Conservation (phyloP, 2,329 filamentous ascomycete species). For the Bipolaris cookei region DNA sequence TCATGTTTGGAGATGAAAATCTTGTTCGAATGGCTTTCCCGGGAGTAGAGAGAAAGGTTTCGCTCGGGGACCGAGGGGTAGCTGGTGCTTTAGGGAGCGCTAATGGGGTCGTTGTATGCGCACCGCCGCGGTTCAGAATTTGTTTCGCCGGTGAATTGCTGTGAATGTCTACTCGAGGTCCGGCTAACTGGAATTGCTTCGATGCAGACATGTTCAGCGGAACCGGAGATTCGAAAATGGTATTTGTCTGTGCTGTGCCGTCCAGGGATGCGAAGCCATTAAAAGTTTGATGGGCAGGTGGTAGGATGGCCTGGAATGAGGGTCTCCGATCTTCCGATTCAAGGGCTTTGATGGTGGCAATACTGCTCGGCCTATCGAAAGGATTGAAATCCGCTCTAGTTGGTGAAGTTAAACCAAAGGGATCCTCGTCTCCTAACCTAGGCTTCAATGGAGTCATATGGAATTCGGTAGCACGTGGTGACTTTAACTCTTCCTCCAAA, state of each 20-base stretch:
- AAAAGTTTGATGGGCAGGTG: constrained; percentile 41
- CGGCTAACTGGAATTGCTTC: constrained; percentile 16
- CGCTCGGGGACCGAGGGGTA: constrained; percentile 24
- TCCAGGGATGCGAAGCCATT: constrained; percentile 48
- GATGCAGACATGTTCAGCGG: constrained; percentile 18
- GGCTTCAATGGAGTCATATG: constrained; percentile 49
- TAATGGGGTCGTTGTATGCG: constrained; percentile 12
- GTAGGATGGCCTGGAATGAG: constrained; percentile 47
- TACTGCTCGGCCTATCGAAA: constrained; percentile 30
- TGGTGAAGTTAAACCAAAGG: constrained; percentile 49
- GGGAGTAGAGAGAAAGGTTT: constrained; percentile 40
- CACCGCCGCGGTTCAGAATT: constrained; percentile 14
- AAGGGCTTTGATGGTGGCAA: constrained; percentile 24
- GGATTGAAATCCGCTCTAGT: constrained; percentile 52
- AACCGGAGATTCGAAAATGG: constrained; percentile 23
- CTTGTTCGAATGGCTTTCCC: constrained; percentile 42
- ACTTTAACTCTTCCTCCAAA: constrained; percentile 47
- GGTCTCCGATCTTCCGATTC: constrained; percentile 39
- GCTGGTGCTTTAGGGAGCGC: constrained; percentile 23
- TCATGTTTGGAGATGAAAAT: constrained; percentile 50
- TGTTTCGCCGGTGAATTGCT: constrained; percentile 29
- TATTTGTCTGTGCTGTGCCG: constrained; percentile 38
- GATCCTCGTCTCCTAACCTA: constrained; percentile 42
- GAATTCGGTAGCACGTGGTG: constrained; percentile 45
- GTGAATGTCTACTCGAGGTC: constrained; percentile 34